Conservation (phyloP, 805 yeast species). For the Starmerella floricola region DNA sequence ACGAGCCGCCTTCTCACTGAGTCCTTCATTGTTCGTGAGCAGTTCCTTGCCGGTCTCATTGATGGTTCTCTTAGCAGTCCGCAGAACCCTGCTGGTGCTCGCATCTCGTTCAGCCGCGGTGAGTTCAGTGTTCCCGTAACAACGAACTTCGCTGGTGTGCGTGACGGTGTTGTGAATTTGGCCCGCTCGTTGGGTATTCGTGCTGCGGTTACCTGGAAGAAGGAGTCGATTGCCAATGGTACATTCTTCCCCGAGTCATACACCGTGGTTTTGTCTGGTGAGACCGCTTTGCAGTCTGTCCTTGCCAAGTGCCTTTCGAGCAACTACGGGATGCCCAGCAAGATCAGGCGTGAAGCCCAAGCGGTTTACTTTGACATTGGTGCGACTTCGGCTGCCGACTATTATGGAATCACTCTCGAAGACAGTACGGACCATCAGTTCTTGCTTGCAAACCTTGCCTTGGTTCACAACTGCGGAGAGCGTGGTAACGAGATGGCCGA, state of each 20-base stretch:
- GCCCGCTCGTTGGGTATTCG: constrained; percentile 37
- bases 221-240: constrained; percentile 23
- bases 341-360: constrained; percentile 7
- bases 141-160: background rate
- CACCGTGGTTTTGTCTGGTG: background rate
- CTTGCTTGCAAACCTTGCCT: constrained; percentile 31
- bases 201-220: constrained; percentile 28
- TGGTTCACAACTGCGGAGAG: constrained; percentile 54
- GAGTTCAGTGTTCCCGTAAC: background rate
- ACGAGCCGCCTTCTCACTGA: constrained; percentile 32
- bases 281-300: background rate
- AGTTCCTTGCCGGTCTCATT: constrained; percentile 36
- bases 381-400: constrained; percentile 28
- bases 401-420: constrained; percentile 36
- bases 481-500: constrained; percentile 99
- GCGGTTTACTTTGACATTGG: constrained; percentile 28
- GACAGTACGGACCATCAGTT: constrained; percentile 35
- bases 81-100: constrained; percentile 27
- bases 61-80: constrained; percentile 27
- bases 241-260: constrained; percentile 1
- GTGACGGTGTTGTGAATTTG: constrained; percentile 31
- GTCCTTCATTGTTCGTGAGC: constrained; percentile 34
- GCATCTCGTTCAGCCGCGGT: constrained; percentile 26
- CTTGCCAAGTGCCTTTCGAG: background rate
- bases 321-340: background rate